phyloP scores from a whole-genome alignment of 352 stramenopile species.

The Phytophthora fragariae region DNA sequence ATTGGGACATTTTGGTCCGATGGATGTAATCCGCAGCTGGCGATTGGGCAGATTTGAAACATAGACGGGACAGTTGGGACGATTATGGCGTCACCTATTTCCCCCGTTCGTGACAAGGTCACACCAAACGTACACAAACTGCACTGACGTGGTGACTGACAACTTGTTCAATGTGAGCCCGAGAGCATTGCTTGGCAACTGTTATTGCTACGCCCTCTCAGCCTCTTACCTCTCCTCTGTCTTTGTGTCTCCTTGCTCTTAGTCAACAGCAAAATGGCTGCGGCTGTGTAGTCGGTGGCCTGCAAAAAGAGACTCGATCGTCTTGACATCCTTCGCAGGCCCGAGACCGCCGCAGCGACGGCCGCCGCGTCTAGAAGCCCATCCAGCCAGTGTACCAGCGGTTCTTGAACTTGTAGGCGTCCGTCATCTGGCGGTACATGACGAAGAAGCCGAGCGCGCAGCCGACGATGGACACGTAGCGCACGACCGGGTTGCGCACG shows the following conservation, averaged over 20 bases:
- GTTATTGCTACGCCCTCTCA: neutral
- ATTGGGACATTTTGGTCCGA: conserved; percentile 27
- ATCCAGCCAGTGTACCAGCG: conserved; percentile 89
- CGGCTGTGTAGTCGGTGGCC: neutral
- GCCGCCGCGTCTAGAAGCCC: conserved; percentile 61
- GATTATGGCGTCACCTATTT: conserved; percentile 7
- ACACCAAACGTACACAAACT: conserved; percentile 24
- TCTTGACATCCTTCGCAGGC: neutral
- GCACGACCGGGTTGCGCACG: conserved; percentile 62
- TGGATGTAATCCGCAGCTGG: conserved; percentile 26
- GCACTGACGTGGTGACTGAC: conserved; percentile 17
- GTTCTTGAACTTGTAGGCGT: conserved; percentile 90
- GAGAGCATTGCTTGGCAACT: neutral
- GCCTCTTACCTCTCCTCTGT: neutral
- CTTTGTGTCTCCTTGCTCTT: neutral
- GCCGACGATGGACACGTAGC: conserved; percentile 61
- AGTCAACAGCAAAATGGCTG: conserved; percentile 9
- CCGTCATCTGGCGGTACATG: conserved; percentile 89
- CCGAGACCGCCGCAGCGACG: neutral
- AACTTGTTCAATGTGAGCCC: conserved; percentile 20
- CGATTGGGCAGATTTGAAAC: conserved; percentile 22
- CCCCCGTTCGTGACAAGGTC: conserved; percentile 7
- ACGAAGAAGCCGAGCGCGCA: conserved; percentile 78
- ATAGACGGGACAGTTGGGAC: conserved; percentile 6
- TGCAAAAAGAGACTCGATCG: neutral